Percentiles rank a stretch among this genome's conserved stretches.
These are phyloP conservation scores for Aspergillus luchuensis DNA, from an alignment of 2,329 filamentous ascomycete species.

Conservation along the genomic window DNA sequence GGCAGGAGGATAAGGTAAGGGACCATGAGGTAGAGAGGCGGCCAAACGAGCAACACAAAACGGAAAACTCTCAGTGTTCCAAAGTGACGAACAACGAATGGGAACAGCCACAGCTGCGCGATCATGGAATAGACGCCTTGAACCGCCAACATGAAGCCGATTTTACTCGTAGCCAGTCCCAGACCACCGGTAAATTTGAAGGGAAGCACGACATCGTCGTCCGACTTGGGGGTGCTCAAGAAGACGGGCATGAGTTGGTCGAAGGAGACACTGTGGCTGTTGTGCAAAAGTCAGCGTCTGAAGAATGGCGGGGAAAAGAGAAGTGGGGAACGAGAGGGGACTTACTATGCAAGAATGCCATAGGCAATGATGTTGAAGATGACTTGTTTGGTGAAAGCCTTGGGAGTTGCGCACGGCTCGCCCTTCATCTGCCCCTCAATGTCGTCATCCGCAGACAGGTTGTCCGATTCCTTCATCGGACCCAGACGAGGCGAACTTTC, in stretches of 20 bases:
- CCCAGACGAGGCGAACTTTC: constrained; percentile 56
- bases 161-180: constrained; percentile 76
- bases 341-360: constrained; percentile 92
- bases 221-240: constrained; percentile 68
- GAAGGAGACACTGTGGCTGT: constrained; percentile 92
- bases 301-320: background rate
- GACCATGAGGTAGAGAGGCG: constrained; percentile 80
- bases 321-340: constrained; percentile 30
- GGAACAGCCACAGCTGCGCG: constrained; percentile 81
- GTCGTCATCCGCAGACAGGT: constrained; percentile 42
- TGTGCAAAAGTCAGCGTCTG: constrained; percentile 30
- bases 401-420: constrained; percentile 48
- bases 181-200: constrained; percentile 91
- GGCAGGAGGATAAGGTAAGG: constrained; percentile 89
- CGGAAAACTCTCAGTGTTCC: constrained; percentile 82
- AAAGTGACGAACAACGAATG: constrained; percentile 71
- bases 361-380: constrained; percentile 86
- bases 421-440: constrained; percentile 45
- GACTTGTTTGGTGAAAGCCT: constrained; percentile 81
- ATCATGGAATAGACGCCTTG: constrained; percentile 90
- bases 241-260: constrained; percentile 93
- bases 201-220: constrained; percentile 62
- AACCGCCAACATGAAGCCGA: constrained; percentile 83
- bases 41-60: constrained; percentile 78
- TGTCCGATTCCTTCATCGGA: constrained; percentile 33